Base-by-base conservation (phyloP, 116 monocot genomes). In the Iris pallida region DNA sequence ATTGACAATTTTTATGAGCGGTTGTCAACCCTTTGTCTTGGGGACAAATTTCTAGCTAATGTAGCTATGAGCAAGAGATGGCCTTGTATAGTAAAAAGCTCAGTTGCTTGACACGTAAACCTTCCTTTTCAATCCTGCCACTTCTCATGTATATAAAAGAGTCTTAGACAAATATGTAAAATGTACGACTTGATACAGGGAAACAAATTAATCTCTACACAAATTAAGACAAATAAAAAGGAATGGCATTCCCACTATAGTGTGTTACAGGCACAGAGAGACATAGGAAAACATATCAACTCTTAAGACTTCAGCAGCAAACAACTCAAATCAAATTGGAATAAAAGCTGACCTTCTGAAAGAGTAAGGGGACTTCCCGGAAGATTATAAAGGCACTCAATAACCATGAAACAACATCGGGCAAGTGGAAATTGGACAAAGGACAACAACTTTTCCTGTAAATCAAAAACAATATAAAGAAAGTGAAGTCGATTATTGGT, bases 371-470 rank as follows among this genome's bases (percentile, higher is more conserved):
- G 7, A 73, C 40, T 59, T 86, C 74, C 47, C 56, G 73, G 51
- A 73, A 76, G 10, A 80, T 66, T 61, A 82, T 74, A 64, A 83
- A 86, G 52, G 82, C 73, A 42, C 60, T 67, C 16, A 83, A 57
- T 70, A 86, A 72, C 86, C 82, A 86, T 41, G 74, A 53, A 59
- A 80, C 53, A 57, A 82, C 59, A 55, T 72, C 61, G 15, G 61
- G 55, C 61, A 82, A 77, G 53, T 80, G 49, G 6, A 86, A 40
- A 20, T 77, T 74, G 5, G 77, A 69, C 52, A 86, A 71, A 49
- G 53, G 66, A 64, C 86, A 86, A 42, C 86, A 82, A 54, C 41
- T 20, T 19, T 5, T 73, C 77, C 86, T 86, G 71, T 10, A 51
- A 71, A 80, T 71, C 20, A 49, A 20, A 15, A 17, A 52, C 8